Percentiles rank a stretch among this genome's conserved stretches.
Evolutionary conservation across 108 stramenopile genomes (phyloP).

Genomic region (Skeletonema potamos): DNA sequence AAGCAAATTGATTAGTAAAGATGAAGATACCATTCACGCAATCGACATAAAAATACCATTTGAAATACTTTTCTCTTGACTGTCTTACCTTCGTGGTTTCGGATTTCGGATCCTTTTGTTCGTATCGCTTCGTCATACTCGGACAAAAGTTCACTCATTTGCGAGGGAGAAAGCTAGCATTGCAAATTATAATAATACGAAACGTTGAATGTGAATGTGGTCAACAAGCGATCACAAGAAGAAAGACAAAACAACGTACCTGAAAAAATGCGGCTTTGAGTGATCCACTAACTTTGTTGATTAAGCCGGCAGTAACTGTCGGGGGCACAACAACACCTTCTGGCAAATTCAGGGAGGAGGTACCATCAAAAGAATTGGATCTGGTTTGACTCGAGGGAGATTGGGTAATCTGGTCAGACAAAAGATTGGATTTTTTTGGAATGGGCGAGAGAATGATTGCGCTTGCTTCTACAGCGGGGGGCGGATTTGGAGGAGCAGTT

Average conservation of each 20-base stretch:
- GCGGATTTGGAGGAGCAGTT: background rate
- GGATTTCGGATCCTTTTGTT: constrained; percentile 64
- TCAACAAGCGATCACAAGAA: background rate
- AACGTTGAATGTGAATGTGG: background rate
- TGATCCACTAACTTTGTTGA: constrained; percentile 9
- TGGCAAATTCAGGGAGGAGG: background rate
- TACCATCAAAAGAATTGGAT: background rate
- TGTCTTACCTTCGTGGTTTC: constrained; percentile 41
- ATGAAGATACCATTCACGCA: too few relatives aligned
- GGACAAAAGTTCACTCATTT: constrained; percentile 68
- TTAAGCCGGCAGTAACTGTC: constrained; percentile 33
- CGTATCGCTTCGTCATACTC: constrained; percentile 81
- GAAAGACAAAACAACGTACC: constrained; percentile 8
- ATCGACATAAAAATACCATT: too few relatives aligned
- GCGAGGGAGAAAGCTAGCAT: constrained; percentile 41
- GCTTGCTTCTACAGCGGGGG: background rate
- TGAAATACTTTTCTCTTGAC: background rate
- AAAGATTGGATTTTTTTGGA: background rate
- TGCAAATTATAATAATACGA: background rate
- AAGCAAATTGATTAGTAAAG: too few relatives aligned
- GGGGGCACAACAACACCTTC: constrained; percentile 9
- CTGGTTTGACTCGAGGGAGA: background rate
- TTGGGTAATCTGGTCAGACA: background rate
- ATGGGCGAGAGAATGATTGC: background rate
- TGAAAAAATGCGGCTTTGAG: constrained; percentile 11